Conservation (phyloP, 2,329 filamentous ascomycete species). For the Onygenales sp. region DNA sequence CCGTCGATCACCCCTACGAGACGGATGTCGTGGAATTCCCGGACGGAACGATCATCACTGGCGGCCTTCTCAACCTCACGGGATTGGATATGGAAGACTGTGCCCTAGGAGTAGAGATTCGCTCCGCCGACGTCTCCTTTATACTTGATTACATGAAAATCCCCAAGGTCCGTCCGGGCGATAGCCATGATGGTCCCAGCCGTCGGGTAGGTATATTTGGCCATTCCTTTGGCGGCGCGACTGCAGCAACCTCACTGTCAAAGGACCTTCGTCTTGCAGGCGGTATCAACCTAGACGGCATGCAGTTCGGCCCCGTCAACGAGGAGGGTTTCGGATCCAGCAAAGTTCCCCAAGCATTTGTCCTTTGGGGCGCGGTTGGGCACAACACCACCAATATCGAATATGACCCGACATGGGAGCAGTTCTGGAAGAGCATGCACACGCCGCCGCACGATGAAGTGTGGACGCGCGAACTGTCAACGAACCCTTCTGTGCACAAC, state of each 20-base stretch:
- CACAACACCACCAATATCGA: constrained; percentile 9
- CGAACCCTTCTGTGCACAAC: constrained; percentile 9
- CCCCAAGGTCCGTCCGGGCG: not conserved
- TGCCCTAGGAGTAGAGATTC: constrained; percentile 5
- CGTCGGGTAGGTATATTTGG: constrained; percentile 18
- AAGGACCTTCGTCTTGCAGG: constrained; percentile 17
- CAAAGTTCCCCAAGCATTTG: constrained; percentile 9
- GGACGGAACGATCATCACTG: constrained; percentile 9
- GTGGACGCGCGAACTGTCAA: constrained; percentile 9
- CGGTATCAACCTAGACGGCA: constrained; percentile 28
- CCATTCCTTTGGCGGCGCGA: constrained; percentile 28
- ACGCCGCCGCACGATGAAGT: constrained; percentile 5
- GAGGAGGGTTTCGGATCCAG: constrained; percentile 8
- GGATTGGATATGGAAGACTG: constrained; percentile 3
- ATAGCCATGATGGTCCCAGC: not conserved
- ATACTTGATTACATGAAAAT: constrained; percentile 6
- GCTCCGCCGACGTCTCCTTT: constrained; percentile 9
- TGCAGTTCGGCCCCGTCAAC: constrained; percentile 13
- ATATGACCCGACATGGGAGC: constrained; percentile 9
- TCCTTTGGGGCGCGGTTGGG: constrained; percentile 9
- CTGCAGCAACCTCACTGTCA: constrained; percentile 16
- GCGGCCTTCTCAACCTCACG: not conserved
- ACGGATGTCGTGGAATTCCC: constrained; percentile 14
- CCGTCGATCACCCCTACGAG: constrained; percentile 17
- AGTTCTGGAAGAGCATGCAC: constrained; percentile 10